Conservation (phyloP, 805 yeast species). For the Komagataella kurtzmanii region DNA sequence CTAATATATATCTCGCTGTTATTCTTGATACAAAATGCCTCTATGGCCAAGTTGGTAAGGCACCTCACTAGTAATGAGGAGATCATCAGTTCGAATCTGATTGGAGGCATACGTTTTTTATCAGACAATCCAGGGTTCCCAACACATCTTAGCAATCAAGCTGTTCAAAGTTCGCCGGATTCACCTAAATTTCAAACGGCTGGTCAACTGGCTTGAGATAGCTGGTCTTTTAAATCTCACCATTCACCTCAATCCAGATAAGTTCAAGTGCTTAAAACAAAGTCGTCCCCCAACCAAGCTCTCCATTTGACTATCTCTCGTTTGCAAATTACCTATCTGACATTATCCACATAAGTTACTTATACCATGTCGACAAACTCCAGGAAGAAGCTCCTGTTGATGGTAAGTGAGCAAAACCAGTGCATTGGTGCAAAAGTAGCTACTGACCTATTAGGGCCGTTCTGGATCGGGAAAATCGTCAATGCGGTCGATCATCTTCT, state of each 20-base stretch:
- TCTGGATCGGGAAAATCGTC: constrained; percentile 96
- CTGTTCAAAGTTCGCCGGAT: too few species aligned
- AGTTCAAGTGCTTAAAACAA: too few species aligned
- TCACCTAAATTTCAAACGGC: too few species aligned
- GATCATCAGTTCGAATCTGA: constrained; percentile 1
- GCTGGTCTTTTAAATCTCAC: too few species aligned
- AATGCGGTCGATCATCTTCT: constrained; percentile 91
- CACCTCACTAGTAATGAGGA: constrained; percentile 1
- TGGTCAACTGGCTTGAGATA: too few species aligned
- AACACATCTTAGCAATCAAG: too few species aligned
- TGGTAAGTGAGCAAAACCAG: constrained; percentile 3
- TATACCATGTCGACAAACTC: constrained; percentile 3
- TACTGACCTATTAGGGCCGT: constrained; percentile 48
- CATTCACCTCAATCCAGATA: too few species aligned
- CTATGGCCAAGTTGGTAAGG: constrained; percentile 1
- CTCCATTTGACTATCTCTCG: background rate
- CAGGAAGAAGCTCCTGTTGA: constrained; percentile 7
- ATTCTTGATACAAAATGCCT: background rate
- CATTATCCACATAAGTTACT: background rate
- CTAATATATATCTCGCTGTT: too few species aligned
- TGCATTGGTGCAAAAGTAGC: background rate
- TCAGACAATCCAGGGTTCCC: too few species aligned
- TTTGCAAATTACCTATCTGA: background rate
- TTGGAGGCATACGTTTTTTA: background rate
- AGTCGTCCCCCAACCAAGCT: background rate